Percentiles rank a stretch among this genome's conserved stretches.
Conservation (phyloP, 2,329 filamentous ascomycete species). For the Fonsecaea pedrosoi region DNA sequence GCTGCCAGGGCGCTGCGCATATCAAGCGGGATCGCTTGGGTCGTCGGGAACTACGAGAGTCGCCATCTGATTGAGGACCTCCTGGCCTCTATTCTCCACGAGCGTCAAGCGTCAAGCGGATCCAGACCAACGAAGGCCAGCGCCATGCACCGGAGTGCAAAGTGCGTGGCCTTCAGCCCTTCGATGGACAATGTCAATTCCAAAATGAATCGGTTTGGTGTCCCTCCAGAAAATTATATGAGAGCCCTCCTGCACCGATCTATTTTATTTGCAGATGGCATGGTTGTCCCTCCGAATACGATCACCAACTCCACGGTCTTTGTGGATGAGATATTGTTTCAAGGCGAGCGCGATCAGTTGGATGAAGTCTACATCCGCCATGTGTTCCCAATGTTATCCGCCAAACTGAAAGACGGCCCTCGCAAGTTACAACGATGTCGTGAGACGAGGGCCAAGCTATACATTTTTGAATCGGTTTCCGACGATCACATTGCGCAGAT, state of each 20-base stretch:
- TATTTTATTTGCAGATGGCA: conserved; percentile 16
- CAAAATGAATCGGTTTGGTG: conserved; percentile 14
- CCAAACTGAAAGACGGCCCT: neutral
- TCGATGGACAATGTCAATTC: conserved; percentile 20
- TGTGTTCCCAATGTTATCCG: conserved; percentile 1
- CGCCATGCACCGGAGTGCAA: neutral
- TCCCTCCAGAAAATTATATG: conserved; percentile 10
- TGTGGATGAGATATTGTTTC: conserved; percentile 18
- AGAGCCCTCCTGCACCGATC: conserved; percentile 13
- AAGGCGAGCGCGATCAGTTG: conserved; percentile 15
- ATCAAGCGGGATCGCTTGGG: conserved; percentile 16
- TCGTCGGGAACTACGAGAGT: conserved; percentile 14
- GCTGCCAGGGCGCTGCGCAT: conserved; percentile 12
- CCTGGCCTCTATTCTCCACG: neutral
- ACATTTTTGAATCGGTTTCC: conserved; percentile 14
- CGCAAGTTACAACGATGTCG: conserved; percentile 11
- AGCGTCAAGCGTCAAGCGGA: neutral
- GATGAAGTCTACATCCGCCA: conserved; percentile 11
- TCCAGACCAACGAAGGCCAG: neutral
- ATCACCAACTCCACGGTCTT: conserved; percentile 17
- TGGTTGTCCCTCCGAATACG: conserved; percentile 2
- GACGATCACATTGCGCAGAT: conserved; percentile 18
- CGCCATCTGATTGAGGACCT: conserved; percentile 13
- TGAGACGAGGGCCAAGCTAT: conserved; percentile 7
- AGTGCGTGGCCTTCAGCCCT: conserved; percentile 15